A percentile compares a stretch with the other conserved stretches of the same genome.
phyloP scores from a whole-genome alignment of 805 yeast species.

The Kregervanrija delftensis region DNA sequence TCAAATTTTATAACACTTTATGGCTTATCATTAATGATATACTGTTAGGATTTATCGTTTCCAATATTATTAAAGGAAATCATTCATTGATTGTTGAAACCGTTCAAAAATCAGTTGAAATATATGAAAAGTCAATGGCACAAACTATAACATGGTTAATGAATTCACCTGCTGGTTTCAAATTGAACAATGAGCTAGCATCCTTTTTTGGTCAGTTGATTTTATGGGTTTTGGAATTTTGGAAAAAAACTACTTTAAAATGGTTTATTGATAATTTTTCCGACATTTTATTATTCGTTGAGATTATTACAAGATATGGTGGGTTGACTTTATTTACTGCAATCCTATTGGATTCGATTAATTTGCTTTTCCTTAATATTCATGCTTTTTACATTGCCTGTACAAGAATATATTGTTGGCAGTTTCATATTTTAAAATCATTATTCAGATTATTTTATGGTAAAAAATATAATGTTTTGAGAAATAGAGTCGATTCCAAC shows the following conservation, averaged over 20 bases:
- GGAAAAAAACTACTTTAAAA: constrained; percentile 32
- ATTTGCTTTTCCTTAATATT: constrained; percentile 62
- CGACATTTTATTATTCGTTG: constrained; percentile 9
- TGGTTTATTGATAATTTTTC: constrained; percentile 10
- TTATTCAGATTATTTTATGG: constrained; percentile 85
- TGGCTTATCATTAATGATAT: constrained; percentile 87
- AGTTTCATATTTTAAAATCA: constrained; percentile 58
- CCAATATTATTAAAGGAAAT: constrained; percentile 33
- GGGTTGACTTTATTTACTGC: constrained; percentile 74
- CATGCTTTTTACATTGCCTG: constrained; percentile 73
- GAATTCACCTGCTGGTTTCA: constrained; percentile 89
- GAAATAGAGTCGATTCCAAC: constrained; percentile 81
- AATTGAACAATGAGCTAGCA: constrained; percentile 81
- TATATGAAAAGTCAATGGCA: constrained; percentile 25
- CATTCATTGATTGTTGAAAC: constrained; percentile 10
- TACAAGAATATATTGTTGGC: constrained; percentile 74
- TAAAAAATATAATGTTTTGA: constrained; percentile 72
- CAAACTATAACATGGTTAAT: constrained; percentile 64
- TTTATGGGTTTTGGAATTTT: constrained; percentile 74
- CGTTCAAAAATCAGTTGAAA: constrained; percentile 22
- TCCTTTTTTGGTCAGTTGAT: constrained; percentile 80
- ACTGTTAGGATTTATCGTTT: constrained; percentile 60
- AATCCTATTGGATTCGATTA: constrained; percentile 54
- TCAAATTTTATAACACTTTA: constrained; percentile 73
- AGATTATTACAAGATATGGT: constrained; percentile 17